Percentiles rank a stretch among this genome's conserved stretches.
Evolutionary conservation across 2,329 filamentous ascomycete genomes (phyloP).

Genomic region (Alternaria sp.): DNA sequence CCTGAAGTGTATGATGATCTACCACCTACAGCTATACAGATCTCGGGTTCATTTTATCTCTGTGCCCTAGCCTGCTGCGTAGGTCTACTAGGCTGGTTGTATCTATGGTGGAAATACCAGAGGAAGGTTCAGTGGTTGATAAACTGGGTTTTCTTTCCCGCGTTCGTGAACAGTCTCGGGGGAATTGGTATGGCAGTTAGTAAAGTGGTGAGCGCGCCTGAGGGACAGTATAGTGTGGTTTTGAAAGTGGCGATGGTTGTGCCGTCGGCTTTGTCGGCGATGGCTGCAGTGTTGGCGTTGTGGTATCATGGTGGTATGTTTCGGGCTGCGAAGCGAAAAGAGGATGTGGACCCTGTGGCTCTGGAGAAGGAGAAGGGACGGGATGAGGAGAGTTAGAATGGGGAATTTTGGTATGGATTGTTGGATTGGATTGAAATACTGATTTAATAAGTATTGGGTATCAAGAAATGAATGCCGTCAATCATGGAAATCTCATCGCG

Average conservation of each 20-base stretch:
- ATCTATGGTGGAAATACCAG: conserved; percentile 54
- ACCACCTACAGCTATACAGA: conserved; percentile 40
- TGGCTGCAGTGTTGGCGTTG: conserved; percentile 3
- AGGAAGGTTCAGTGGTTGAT: conserved; percentile 63
- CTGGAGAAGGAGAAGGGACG: conserved; percentile 15
- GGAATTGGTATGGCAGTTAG: conserved; percentile 57
- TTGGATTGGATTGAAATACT: background rate
- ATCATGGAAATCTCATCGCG: background rate
- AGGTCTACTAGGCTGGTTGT: conserved; percentile 51
- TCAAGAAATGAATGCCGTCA: background rate
- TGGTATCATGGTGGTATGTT: conserved; percentile 49
- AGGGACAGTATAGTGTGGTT: conserved; percentile 50
- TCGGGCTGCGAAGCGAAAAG: conserved; percentile 37
- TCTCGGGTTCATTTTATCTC: conserved; percentile 54
- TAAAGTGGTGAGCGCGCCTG: conserved; percentile 54
- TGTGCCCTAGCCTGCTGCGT: conserved; percentile 53
- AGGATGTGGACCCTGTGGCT: conserved; percentile 38
- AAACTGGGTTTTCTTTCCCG: conserved; percentile 57
- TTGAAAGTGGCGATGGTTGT: conserved; percentile 50
- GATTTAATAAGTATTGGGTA: background rate
- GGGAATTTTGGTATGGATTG: background rate
- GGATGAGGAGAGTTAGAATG: background rate
- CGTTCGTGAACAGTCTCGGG: conserved; percentile 55
- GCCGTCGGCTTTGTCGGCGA: conserved; percentile 22
- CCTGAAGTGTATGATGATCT: conserved; percentile 6